phyloP scores from a whole-genome alignment of 2,329 filamentous ascomycete genomes.

The Parafenestella ontariensis region DNA sequence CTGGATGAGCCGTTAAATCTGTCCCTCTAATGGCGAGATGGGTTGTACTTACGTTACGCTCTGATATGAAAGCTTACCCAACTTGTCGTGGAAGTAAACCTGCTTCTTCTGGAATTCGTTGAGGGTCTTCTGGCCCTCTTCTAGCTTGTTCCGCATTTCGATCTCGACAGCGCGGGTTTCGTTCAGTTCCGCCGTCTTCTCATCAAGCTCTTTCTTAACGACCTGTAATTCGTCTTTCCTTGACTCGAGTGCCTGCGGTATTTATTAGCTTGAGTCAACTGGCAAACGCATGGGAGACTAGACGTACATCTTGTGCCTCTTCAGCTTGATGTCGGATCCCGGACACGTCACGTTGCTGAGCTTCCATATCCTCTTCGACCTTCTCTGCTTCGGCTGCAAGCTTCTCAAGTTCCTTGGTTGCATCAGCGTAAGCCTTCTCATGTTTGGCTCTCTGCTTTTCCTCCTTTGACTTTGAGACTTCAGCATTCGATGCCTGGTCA shows the following conservation, averaged over 20 bases:
- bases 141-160: conserved; percentile 97
- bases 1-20: conserved; percentile 20
- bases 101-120: conserved; percentile 84
- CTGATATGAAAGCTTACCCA: conserved; percentile 82
- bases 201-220: conserved; percentile 85
- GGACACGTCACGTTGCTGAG: conserved; percentile 77
- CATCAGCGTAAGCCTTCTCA: conserved; percentile 80
- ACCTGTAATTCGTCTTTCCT: conserved; percentile 82
- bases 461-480: conserved; percentile 88
- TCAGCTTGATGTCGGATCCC: conserved; percentile 76
- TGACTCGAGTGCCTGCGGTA: conserved; percentile 66
- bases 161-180: conserved; percentile 89
- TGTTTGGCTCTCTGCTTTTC: conserved; percentile 91
- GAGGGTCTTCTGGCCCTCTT: conserved; percentile 91
- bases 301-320: conserved; percentile 72
- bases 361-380: conserved; percentile 78
- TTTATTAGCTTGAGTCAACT: conserved; percentile 23
- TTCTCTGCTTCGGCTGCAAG: conserved; percentile 76
- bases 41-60: conserved; percentile 61
- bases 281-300: background rate
- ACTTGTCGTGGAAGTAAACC: conserved; percentile 88
- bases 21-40: background rate
- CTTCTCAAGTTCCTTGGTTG: conserved; percentile 77
- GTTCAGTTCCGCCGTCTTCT: conserved; percentile 85
- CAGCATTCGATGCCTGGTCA: conserved; percentile 83